phyloP scores from a whole-genome alignment of 2,329 filamentous ascomycete genomes.

The Epicoccum sorghinum region DNA sequence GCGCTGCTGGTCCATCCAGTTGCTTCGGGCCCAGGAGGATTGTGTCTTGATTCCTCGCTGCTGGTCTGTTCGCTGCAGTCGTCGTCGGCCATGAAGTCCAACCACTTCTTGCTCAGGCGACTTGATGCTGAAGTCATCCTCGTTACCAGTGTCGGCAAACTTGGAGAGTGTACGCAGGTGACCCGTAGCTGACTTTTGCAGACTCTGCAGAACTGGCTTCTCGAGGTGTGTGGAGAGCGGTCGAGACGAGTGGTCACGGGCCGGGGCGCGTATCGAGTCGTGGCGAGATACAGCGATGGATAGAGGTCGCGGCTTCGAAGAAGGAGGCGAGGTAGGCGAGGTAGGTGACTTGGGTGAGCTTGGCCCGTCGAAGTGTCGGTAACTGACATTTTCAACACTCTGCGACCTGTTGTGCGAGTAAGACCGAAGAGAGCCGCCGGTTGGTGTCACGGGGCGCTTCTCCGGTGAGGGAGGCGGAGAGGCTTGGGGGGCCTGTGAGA shows the following conservation, averaged over 20 bases:
- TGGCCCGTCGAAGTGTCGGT: constrained; percentile 55
- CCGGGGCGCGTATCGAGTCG: constrained; percentile 47
- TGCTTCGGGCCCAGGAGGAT: constrained; percentile 74
- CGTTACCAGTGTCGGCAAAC: constrained; percentile 74
- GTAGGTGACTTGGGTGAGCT: constrained; percentile 46
- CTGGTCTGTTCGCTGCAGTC: constrained; percentile 73
- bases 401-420: constrained; percentile 42
- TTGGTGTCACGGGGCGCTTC: constrained; percentile 18
- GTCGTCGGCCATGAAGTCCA: constrained; percentile 82
- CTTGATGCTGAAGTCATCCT: constrained; percentile 81
- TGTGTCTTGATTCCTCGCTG: constrained; percentile 59
- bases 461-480: constrained; percentile 39
- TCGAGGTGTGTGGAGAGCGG: constrained; percentile 45
- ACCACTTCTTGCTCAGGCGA: constrained; percentile 83
- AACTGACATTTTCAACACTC: constrained; percentile 49
- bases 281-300: constrained; percentile 49
- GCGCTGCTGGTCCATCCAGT: constrained; percentile 99
- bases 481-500: constrained; percentile 40
- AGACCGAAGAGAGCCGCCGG: constrained; percentile 24
- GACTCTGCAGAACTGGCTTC: constrained; percentile 70
- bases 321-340: constrained; percentile 49
- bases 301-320: constrained; percentile 51
- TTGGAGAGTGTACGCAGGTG: constrained; percentile 87
- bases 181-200: constrained; percentile 87
- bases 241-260: constrained; percentile 40